phyloP scores from a whole-genome alignment of 768 basidiomycete genomes.

The Suillus luteus region DNA sequence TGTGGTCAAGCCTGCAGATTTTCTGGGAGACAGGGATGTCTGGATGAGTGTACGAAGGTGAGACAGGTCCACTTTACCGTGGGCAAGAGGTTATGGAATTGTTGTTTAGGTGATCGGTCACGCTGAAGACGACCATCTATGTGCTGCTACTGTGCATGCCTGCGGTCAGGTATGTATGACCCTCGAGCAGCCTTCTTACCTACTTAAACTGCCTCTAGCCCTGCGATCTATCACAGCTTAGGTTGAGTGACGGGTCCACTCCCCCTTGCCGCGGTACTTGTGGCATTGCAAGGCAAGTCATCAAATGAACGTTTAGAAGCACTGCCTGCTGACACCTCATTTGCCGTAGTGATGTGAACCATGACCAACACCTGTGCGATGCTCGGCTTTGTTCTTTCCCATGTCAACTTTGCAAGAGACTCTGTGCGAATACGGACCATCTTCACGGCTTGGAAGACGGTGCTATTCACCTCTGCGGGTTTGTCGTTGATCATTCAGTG shows the following conservation, averaged over 20 bases:
- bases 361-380: slow-evolving; percentile 50
- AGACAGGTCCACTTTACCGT: slow-evolving; percentile 1
- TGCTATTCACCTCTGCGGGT: slow-evolving; percentile 61
- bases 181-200: neutral
- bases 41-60: slow-evolving; percentile 54
- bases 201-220: slow-evolving; percentile 32
- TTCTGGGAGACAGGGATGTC: slow-evolving; percentile 50
- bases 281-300: slow-evolving; percentile 41
- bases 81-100: neutral
- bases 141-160: slow-evolving; percentile 52
- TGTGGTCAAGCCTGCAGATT: slow-evolving; percentile 56
- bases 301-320: neutral
- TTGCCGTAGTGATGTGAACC: slow-evolving; percentile 42
- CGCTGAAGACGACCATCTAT: slow-evolving; percentile 50
- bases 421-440: slow-evolving; percentile 51
- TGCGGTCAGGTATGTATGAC: slow-evolving; percentile 50
- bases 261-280: slow-evolving; percentile 49
- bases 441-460: slow-evolving; percentile 48
- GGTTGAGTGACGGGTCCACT: slow-evolving; percentile 26
- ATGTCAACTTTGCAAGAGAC: slow-evolving; percentile 57
- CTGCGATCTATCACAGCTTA: slow-evolving; percentile 40
- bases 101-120: slow-evolving; percentile 49
- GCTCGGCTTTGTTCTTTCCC: slow-evolving; percentile 51
- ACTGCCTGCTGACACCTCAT: neutral
- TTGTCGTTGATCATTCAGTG: slow-evolving; percentile 12